These are phyloP conservation scores for Ophiostoma pallidulum DNA, from an alignment of 2,329 filamentous ascomycete genomes.

Conservation along the genomic window DNA sequence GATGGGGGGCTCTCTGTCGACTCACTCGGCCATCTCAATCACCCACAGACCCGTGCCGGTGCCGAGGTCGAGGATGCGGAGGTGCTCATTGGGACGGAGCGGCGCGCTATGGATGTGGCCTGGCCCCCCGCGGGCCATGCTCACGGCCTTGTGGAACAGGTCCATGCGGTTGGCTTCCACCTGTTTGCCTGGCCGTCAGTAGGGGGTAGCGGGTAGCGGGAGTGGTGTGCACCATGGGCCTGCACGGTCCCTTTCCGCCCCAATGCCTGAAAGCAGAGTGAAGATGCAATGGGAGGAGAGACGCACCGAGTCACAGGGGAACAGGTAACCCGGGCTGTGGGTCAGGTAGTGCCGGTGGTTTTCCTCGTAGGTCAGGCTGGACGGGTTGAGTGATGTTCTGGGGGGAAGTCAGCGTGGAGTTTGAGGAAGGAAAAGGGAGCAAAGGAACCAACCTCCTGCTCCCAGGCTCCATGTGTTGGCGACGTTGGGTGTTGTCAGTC, in stretches of 20 bases:
- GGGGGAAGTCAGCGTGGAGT: neutral
- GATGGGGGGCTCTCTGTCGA: too few species aligned
- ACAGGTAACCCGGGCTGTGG: slow-evolving; percentile 1
- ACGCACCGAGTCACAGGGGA: slow-evolving; percentile 12
- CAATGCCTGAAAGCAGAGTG: too few species aligned
- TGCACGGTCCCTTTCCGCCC: too few species aligned
- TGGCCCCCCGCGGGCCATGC: slow-evolving; percentile 44
- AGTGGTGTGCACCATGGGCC: too few species aligned
- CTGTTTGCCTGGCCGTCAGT: too few species aligned
- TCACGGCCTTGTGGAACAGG: slow-evolving; percentile 70
- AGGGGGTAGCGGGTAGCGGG: too few species aligned
- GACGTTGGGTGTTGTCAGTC: too few species aligned
- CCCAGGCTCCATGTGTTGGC: neutral
- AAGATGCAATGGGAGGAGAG: too few species aligned
- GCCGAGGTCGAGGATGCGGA: slow-evolving; percentile 55
- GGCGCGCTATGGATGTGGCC: slow-evolving; percentile 27
- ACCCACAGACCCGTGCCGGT: slow-evolving; percentile 90
- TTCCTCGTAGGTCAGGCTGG: slow-evolving; percentile 6
- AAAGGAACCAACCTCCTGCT: neutral
- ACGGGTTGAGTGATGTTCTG: neutral
- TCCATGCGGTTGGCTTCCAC: slow-evolving; percentile 56
- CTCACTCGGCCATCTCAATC: slow-evolving; percentile 73
- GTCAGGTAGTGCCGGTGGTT: slow-evolving; percentile 7
- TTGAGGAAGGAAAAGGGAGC: neutral
- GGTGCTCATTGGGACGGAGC: slow-evolving; percentile 19